phyloP scores from a whole-genome alignment of 23 red algal species.

The Gracilaria domingensis region DNA sequence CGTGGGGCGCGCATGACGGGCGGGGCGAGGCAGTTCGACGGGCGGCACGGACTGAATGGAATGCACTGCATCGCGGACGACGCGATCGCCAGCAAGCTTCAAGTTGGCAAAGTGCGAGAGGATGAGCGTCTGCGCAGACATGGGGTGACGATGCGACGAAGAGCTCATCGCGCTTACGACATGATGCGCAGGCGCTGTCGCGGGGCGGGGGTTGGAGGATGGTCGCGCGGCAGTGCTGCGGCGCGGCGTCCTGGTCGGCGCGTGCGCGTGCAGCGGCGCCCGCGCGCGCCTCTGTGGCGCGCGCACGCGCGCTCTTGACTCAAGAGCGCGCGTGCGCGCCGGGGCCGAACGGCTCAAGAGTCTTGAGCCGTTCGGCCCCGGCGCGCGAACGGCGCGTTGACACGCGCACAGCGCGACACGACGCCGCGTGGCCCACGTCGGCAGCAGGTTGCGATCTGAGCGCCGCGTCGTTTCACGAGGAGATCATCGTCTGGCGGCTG shows the following conservation, averaged over 20 bases:
- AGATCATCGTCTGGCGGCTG: background rate
- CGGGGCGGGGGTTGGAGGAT: background rate
- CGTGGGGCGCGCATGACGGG: conserved; percentile 12
- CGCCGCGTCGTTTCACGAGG: background rate
- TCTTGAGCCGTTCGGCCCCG: too few species aligned
- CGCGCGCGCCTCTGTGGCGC: background rate
- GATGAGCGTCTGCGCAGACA: conserved; percentile 37
- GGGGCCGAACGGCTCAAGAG: too few species aligned
- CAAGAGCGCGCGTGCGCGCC: too few species aligned
- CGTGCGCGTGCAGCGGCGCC: too few species aligned
- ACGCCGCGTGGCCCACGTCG: background rate
- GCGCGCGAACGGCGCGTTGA: background rate
- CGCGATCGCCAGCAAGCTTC: conserved; percentile 77
- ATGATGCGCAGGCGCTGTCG: conserved; percentile 9
- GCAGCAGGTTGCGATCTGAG: background rate
- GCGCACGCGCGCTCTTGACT: background rate
- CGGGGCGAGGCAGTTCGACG: background rate
- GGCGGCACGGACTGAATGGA: conserved; percentile 17
- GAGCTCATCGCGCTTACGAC: conserved; percentile 21
- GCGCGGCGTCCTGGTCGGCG: background rate
- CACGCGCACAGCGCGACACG: background rate
- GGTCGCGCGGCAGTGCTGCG: background rate
- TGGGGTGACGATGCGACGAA: background rate
- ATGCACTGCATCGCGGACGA: conserved; percentile 64
- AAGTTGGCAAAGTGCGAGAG: conserved; percentile 76